phyloP scores from a whole-genome alignment of 768 basidiomycete species.

The Mycena alexandri region DNA sequence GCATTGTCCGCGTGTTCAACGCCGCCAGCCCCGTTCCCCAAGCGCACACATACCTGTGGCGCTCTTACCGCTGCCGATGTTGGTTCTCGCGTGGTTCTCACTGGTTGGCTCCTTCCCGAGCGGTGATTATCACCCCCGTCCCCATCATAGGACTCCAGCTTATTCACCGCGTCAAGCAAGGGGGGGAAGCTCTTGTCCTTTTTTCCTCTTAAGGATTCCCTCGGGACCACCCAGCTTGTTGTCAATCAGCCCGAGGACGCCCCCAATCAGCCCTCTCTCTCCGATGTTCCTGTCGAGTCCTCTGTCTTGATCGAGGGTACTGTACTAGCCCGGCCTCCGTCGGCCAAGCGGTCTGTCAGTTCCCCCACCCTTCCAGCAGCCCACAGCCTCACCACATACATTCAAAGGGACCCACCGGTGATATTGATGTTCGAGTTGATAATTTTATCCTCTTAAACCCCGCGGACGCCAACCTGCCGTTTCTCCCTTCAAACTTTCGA shows the following conservation, averaged over 20 bases:
- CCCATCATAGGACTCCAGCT: constrained; percentile 50
- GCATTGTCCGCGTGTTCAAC: constrained; percentile 25
- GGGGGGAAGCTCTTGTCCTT: constrained; percentile 79
- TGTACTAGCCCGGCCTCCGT: constrained; percentile 73
- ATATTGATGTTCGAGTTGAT: constrained; percentile 85
- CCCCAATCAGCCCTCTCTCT: constrained; percentile 58
- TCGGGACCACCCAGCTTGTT: constrained; percentile 85
- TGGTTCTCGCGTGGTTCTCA: constrained; percentile 73
- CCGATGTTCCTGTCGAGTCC: constrained; percentile 80
- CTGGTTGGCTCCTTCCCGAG: constrained; percentile 87
- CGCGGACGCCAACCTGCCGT: constrained; percentile 80
- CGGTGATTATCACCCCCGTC: constrained; percentile 66
- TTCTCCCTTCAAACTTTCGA: constrained; percentile 82
- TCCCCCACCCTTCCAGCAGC: constrained; percentile 11
- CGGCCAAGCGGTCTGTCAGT: constrained; percentile 74
- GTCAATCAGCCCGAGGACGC: constrained; percentile 59
- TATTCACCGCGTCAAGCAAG: constrained; percentile 66
- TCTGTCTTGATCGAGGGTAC: constrained; percentile 80
- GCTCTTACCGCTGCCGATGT: constrained; percentile 64
- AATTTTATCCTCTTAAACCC: constrained; percentile 84
- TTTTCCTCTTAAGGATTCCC: constrained; percentile 86
- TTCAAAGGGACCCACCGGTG: constrained; percentile 71
- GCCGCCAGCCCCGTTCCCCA: constrained; percentile 67
- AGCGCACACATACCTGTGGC: constrained; percentile 74
- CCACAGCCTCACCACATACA: constrained; percentile 38